These are phyloP conservation scores for Lyophyllum decastes DNA, from an alignment of 768 basidiomycete species.

Conservation along the genomic window DNA sequence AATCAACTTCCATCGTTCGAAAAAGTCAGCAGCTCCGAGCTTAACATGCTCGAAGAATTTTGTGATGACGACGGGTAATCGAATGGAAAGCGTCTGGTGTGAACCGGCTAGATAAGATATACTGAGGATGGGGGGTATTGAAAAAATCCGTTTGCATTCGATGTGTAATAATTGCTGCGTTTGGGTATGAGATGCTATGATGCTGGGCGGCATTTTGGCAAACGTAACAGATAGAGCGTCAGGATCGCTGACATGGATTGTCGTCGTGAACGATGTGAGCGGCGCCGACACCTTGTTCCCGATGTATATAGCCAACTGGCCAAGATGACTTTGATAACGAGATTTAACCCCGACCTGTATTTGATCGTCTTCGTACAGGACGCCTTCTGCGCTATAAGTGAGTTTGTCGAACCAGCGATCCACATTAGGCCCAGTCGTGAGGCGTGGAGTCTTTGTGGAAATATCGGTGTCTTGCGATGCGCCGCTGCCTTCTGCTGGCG, in stretches of 20 bases:
- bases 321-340: slow-evolving; percentile 92
- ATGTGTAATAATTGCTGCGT: slow-evolving; percentile 92
- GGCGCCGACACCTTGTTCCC: slow-evolving; percentile 93
- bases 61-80: slow-evolving; percentile 83
- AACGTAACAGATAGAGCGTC: slow-evolving; percentile 82
- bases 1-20: slow-evolving; percentile 97
- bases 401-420: slow-evolving; percentile 91
- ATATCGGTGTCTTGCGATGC: slow-evolving; percentile 13
- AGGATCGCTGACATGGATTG: slow-evolving; percentile 70
- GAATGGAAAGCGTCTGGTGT: slow-evolving; percentile 81
- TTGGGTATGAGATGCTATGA: slow-evolving; percentile 81
- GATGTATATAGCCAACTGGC: slow-evolving; percentile 91
- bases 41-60: slow-evolving; percentile 96
- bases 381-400: slow-evolving; percentile 77
- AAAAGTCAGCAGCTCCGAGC: slow-evolving; percentile 83
- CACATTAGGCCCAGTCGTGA: slow-evolving; percentile 69
- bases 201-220: slow-evolving; percentile 86
- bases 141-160: slow-evolving; percentile 91
- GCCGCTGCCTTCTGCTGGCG: slow-evolving; percentile 15
- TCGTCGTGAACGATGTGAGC: slow-evolving; percentile 89
- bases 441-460: slow-evolving; percentile 43
- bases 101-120: slow-evolving; percentile 93
- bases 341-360: slow-evolving; percentile 97
- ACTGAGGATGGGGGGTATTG: slow-evolving; percentile 72
- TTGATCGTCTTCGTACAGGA: slow-evolving; percentile 94